Base-by-base conservation (phyloP, 225 moss, liverwort and hornwort species). In the Polytrichum formosum region DNA sequence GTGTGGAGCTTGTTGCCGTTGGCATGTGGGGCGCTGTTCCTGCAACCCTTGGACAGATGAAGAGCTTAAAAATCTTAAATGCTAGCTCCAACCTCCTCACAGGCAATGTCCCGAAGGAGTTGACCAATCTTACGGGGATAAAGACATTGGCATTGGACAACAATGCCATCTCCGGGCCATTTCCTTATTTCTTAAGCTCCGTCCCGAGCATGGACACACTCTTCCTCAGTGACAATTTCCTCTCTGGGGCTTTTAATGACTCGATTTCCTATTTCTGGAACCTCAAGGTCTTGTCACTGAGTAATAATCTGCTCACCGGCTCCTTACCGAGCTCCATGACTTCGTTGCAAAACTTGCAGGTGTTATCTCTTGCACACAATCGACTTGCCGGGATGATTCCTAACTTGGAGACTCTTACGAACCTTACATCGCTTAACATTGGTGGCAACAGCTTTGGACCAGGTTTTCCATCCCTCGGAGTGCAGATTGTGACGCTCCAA, bases 21-120 rank as follows among this genome's bases (percentile, higher is more conserved):
- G 97, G 97, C 67, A 90, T 98, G 88, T 98, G 90, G 88, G 97
- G 97, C 10, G 26, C 74, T 17, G 74, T 94, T 6, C 93, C 96
- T 4, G 59, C 63, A 20, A 70, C 59, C 27, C 70, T 98, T 0
- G 71, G 70, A 18, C 70, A 74, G 19, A 70, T 94, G 58, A 78
- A 53, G 64, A 78, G 78, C 62, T 84, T 98, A 7, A 80, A 81
- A 69, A 81, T 88, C 6, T 71, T 94, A 19, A 98, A 94, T 73
- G 67, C 88, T 46, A 94, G 92, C 77, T 77, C 85, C 6, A 98
- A 98, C 67, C 80, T 90, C 27, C 83, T 90, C 77, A 88, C 82
- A 0, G 97, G 92, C 10, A 30, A 67, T 28, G 66, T 98, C 1
- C 92, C 97, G 0, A 27, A 30, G n/a, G 26, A 78, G 4, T 54